A percentile compares a stretch with the other conserved stretches of the same genome.
These are phyloP conservation scores for Phytophthora pistaciae DNA, from an alignment of 352 stramenopile genomes.

Conservation along the genomic window DNA sequence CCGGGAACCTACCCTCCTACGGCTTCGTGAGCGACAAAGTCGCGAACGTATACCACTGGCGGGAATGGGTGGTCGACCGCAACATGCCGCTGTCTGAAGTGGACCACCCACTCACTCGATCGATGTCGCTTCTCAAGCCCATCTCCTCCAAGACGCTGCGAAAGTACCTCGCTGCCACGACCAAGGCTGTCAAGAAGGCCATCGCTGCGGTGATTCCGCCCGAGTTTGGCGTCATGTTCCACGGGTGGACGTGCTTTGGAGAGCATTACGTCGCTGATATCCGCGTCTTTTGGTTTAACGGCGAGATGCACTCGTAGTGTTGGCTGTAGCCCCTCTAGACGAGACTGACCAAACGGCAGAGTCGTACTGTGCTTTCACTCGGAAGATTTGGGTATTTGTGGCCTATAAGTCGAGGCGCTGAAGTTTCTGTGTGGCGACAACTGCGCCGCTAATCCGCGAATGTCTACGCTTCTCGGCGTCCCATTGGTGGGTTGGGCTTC, in stretches of 20 bases:
- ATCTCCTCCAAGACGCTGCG: no score
- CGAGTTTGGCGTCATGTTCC: slow-evolving; percentile 1
- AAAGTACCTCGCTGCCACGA: slow-evolving; percentile 1
- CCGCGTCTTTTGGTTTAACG: neutral
- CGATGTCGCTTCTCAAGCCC: slow-evolving; percentile 2
- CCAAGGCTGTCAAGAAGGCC: neutral
- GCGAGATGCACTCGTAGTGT: neutral
- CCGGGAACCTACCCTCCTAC: no score
- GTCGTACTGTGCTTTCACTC: neutral
- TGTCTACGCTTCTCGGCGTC: neutral
- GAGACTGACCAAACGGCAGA: slow-evolving; percentile 1
- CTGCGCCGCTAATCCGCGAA: slow-evolving; percentile 1
- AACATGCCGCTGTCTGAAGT: slow-evolving; percentile 19
- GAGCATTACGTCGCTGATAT: neutral
- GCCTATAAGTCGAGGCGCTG: neutral
- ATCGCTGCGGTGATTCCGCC: neutral
- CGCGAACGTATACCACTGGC: slow-evolving; percentile 1
- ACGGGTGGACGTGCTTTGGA: neutral
- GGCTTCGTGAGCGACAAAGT: no score
- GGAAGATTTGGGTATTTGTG: neutral
- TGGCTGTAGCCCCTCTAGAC: neutral
- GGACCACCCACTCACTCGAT: neutral
- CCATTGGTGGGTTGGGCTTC: slow-evolving; percentile 9
- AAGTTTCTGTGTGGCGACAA: slow-evolving; percentile 10
- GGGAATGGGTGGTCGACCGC: slow-evolving; percentile 9